Evolutionary conservation across 2,329 filamentous ascomycete genomes (phyloP), one percentile per base, ranked within the genome.

Genomic region (Aureobasidium sp.): DNA sequence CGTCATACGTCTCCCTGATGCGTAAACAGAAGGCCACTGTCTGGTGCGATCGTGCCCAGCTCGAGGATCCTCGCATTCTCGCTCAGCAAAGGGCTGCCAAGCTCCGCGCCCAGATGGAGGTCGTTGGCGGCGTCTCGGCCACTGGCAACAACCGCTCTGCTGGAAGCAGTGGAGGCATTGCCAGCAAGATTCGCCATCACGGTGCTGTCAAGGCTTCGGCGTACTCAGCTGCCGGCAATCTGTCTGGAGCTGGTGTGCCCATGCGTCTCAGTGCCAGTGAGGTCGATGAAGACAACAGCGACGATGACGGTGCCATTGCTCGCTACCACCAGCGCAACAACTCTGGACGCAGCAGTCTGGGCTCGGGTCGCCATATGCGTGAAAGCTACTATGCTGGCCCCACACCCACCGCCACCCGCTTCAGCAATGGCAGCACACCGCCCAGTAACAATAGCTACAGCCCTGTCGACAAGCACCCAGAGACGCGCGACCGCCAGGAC

Each of bases 21-120:
- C 86, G 94, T 65, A 93, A 92, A 73, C 94, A 99, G 76, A 97
- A 97, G 74, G 94, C 91, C 35, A 99, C 94, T 0, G 94, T 99
- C 5, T 99, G 94, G 94, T 97, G 92, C 78, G 94, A 97, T 72
- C 88, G 92, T 60, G 84, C 93, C 11, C 94, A 99, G 73, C 86
- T 90, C 65, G 91, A 97, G 75, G 94, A 99, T 72, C 90, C 93
- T 0, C 84, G 91, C 56, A 78, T 94, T 62, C 78, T 88, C 4
- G 91, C 91, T 31, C 88, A 92, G 70, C 91, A 96, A 73, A 85
- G 89, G 62, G 88, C 89, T 40, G 94, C 92, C 63, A 96, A 94
- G 79, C 86, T 90, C 78, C 83, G 91, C 53, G 94, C 94, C 14
- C 87, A 87, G 61, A 85, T 89, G 69, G 91, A 97, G 76, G 87